A percentile compares a stretch with the other conserved stretches of the same genome.
phyloP scores from a whole-genome alignment of 129 eudicot species.

The Lonicera japonica region DNA sequence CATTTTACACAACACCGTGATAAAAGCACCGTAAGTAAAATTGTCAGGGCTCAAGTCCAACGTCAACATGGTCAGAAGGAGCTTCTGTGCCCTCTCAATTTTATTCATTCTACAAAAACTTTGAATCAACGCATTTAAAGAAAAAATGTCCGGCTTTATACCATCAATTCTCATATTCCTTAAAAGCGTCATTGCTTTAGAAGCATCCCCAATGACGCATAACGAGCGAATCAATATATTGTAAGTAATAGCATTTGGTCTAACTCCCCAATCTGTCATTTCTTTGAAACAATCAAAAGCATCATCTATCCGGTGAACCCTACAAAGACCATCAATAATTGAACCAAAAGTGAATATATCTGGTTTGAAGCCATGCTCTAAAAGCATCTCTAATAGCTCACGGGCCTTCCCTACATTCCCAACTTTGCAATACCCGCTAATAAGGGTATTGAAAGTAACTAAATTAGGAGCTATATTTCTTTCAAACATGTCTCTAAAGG shows the following conservation, averaged over 20 bases:
- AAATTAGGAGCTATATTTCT: conserved; percentile 56
- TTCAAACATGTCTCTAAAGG: conserved; percentile 52
- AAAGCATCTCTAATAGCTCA: conserved; percentile 63
- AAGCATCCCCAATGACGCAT: conserved; percentile 53
- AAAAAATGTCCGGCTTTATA: conserved; percentile 60
- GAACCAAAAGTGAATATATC: conserved; percentile 73
- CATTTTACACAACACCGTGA: conserved; percentile 55
- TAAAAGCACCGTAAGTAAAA: conserved; percentile 67
- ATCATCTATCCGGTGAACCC: conserved; percentile 60
- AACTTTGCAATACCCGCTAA: conserved; percentile 59
- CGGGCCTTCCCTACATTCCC: conserved; percentile 44
- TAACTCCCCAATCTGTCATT: conserved; percentile 77
- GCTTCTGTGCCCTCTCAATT: conserved; percentile 71
- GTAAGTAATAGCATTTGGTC: conserved; percentile 66
- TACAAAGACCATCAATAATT: conserved; percentile 71
- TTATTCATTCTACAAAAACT: conserved; percentile 62
- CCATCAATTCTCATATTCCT: conserved; percentile 73
- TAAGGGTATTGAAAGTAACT: conserved; percentile 73
- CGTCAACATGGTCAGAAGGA: conserved; percentile 55
- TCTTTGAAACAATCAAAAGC: conserved; percentile 77
- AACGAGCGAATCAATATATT: conserved; percentile 67
- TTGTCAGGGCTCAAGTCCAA: conserved; percentile 74
- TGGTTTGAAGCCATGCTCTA: conserved; percentile 53
- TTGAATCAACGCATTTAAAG: conserved; percentile 80
- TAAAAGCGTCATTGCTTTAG: conserved; percentile 43